Evolutionary conservation across 495 filamentous ascomycete species (phyloP).

Genomic region (Lasiosphaeria miniovina): DNA sequence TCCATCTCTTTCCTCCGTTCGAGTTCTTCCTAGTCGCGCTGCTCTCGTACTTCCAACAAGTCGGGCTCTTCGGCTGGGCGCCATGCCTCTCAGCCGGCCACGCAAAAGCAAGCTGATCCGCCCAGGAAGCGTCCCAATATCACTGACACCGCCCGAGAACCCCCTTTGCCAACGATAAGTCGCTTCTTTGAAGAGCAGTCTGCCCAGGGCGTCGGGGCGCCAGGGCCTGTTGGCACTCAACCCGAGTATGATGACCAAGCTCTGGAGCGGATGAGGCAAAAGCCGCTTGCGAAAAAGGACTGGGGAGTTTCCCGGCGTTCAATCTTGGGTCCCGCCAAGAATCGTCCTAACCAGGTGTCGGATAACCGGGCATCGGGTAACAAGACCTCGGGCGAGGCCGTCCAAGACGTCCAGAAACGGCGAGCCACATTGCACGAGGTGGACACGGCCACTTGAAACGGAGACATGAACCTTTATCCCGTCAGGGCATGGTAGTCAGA

Average conservation of each 20-base stretch:
- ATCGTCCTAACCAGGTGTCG: not conserved
- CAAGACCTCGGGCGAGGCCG: too few relatives aligned
- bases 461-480: constrained; percentile 1
- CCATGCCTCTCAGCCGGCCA: not conserved
- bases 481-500: constrained; percentile 30
- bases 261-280: constrained; percentile 20
- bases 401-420: too few relatives aligned
- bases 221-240: too few relatives aligned
- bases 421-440: too few relatives aligned
- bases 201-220: not conserved
- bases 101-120: not conserved
- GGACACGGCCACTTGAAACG: constrained; percentile 4
- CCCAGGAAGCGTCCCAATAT: constrained; percentile 6
- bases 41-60: constrained; percentile 12
- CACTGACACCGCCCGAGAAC: constrained; percentile 1
- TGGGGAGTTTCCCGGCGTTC: constrained; percentile 17
- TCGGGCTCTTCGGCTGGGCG: constrained; percentile 12
- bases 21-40: constrained; percentile 5
- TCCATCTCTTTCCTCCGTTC: constrained; percentile 11
- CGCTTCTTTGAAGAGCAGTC: constrained; percentile 18
- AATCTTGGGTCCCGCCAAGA: constrained; percentile 6
- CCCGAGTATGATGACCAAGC: constrained; percentile 14
- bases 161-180: constrained; percentile 15
- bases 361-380: not conserved
- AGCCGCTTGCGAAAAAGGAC: constrained; percentile 21